Evolutionary conservation across 768 basidiomycete genomes (phyloP).

Genomic region (Pisolithus tinctorius): DNA sequence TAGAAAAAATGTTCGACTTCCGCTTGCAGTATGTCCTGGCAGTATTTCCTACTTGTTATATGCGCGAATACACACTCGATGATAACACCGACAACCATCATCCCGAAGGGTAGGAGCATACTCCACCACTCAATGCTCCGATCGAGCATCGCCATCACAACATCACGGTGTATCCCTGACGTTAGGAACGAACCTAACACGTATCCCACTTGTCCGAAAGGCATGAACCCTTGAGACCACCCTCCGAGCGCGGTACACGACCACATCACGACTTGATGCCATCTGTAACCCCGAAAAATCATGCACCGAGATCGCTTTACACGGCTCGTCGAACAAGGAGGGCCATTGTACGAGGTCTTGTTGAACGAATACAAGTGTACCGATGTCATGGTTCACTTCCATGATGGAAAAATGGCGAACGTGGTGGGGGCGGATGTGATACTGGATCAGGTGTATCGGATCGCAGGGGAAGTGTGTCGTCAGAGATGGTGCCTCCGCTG

Average conservation of each 20-base stretch:
- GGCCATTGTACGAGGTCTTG: constrained; percentile 6
- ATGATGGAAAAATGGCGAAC: constrained; percentile 42
- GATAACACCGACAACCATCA: constrained; percentile 46
- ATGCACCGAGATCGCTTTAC: constrained; percentile 27
- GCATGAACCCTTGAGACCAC: constrained; percentile 23
- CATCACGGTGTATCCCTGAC: constrained; percentile 51
- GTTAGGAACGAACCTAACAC: constrained; percentile 51
- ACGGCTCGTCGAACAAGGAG: constrained; percentile 27
- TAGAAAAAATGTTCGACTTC: constrained; percentile 29
- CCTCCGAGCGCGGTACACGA: constrained; percentile 26
- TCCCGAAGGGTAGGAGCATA: constrained; percentile 44
- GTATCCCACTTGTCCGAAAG: constrained; percentile 44
- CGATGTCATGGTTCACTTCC: constrained; percentile 25
- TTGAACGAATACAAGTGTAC: constrained; percentile 18
- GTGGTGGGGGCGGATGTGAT: constrained; percentile 38
- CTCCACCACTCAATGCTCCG: constrained; percentile 34
- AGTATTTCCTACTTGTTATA: constrained; percentile 20
- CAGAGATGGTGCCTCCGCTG: constrained; percentile 27
- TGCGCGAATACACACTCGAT: constrained; percentile 31
- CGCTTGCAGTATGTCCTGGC: constrained; percentile 25
- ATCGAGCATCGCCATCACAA: constrained; percentile 45
- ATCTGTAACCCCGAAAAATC: constrained; percentile 33
- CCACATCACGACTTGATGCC: constrained; percentile 32
- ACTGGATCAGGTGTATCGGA: constrained; percentile 23
- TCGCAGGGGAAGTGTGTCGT: constrained; percentile 20